phyloP scores from a whole-genome alignment of 1,284 basidiomycete genomes.

The Sanguinoderma infundibulare region DNA sequence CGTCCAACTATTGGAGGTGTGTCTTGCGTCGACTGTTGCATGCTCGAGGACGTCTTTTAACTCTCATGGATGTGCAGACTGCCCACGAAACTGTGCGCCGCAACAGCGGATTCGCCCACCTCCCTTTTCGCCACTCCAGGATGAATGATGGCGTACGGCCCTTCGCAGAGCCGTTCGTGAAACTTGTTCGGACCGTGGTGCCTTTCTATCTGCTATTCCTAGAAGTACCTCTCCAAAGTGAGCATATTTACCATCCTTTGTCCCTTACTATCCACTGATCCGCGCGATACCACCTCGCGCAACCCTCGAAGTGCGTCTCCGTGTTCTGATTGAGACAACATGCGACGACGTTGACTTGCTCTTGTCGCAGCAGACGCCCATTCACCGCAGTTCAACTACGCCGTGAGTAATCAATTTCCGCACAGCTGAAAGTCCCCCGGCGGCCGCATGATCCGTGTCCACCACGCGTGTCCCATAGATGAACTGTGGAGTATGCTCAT shows the following conservation, averaged over 20 bases:
- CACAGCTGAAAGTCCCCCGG: too few species aligned
- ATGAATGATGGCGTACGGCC: not conserved
- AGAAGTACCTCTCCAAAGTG: conserved; percentile 22
- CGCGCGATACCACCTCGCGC: not conserved
- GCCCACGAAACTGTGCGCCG: conserved; percentile 23
- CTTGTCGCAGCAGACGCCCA: conserved; percentile 9
- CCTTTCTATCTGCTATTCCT: conserved; percentile 22
- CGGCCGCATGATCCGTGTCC: not conserved
- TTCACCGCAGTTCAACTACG: not conserved
- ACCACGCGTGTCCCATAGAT: not conserved
- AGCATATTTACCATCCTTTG: conserved; percentile 6
- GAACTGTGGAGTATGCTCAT: not conserved
- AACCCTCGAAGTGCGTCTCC: conserved; percentile 15
- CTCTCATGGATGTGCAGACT: conserved; percentile 13
- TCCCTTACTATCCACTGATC: not conserved
- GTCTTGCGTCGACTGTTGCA: not conserved
- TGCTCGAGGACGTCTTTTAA: not conserved
- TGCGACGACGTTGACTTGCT: conserved; percentile 17
- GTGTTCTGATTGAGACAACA: conserved; percentile 11
- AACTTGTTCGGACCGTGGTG: conserved; percentile 21
- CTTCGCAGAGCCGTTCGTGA: conserved; percentile 25
- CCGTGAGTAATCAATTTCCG: not conserved
- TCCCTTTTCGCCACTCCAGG: not conserved
- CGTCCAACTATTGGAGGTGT: conserved; percentile 27
- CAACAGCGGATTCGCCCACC: conserved; percentile 1